A percentile compares a stretch with the other conserved stretches of the same genome.
These are phyloP conservation scores for Herpetospermum pedunculosum DNA, from an alignment of 306 rosid genomes.

Conservation along the genomic window DNA sequence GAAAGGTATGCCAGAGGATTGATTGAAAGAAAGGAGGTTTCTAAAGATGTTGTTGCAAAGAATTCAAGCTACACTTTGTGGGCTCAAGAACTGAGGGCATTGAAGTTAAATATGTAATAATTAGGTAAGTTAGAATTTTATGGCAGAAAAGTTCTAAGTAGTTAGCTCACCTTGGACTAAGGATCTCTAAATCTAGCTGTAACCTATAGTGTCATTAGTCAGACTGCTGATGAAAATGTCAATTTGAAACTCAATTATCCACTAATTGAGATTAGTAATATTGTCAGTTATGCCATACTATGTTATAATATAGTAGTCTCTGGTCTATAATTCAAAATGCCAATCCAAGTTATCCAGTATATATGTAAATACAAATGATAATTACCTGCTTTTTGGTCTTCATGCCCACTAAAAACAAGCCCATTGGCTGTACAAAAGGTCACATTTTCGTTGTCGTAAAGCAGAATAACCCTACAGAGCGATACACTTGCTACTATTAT, in stretches of 20 bases:
- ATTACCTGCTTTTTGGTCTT: neutral
- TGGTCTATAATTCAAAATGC: neutral
- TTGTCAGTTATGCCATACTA: neutral
- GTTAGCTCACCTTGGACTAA: neutral
- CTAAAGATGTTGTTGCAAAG: conserved; percentile 57
- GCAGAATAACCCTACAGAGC: neutral
- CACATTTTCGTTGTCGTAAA: conserved; percentile 5
- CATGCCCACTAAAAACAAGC: conserved; percentile 7
- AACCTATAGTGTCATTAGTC: neutral
- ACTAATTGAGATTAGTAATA: neutral
- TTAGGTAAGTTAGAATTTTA: neutral
- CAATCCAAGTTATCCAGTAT: neutral
- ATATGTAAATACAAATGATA: neutral
- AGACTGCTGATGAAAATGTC: neutral
- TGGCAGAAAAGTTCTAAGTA: neutral
- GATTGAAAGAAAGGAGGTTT: conserved; percentile 51
- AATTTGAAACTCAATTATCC: neutral
- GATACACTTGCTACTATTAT: conserved; percentile 5
- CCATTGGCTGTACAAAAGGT: neutral
- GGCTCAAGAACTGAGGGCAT: conserved; percentile 33
- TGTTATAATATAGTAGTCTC: neutral
- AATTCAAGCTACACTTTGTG: conserved; percentile 63
- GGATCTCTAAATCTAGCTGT: neutral
- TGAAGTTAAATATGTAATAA: conserved; percentile 25
- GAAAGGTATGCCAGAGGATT: conserved; percentile 37